Percentiles rank a stretch among this genome's conserved stretches.
phyloP scores from a whole-genome alignment of 2,329 filamentous ascomycete genomes.

The Stagonosporopsis chrysanthemi region DNA sequence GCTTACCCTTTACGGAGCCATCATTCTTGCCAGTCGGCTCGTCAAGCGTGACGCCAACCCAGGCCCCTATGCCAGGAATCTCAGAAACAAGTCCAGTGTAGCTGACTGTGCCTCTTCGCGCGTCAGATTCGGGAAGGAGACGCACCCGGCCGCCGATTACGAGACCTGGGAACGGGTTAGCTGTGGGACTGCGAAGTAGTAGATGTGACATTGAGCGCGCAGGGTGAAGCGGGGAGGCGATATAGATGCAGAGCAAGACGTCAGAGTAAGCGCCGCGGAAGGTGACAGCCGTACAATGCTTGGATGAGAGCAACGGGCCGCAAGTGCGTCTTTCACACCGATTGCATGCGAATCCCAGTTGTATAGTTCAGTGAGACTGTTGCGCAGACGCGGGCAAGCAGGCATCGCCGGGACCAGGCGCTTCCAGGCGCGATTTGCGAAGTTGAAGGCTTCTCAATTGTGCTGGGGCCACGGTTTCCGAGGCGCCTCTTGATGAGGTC shows the following conservation, averaged over 20 bases:
- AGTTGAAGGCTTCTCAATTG: constrained; percentile 9
- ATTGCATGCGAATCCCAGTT: constrained; percentile 23
- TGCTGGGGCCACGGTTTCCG: constrained; percentile 10
- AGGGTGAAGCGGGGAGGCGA: background rate
- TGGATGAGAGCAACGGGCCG: constrained; percentile 2
- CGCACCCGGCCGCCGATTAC: constrained; percentile 43
- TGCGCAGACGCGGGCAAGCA: constrained; percentile 27
- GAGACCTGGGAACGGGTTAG: constrained; percentile 34
- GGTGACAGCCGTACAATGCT: background rate
- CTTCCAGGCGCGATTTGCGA: background rate
- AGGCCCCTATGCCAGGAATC: constrained; percentile 70
- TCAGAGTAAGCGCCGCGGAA: background rate
- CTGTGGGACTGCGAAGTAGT: background rate
- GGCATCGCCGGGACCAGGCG: constrained; percentile 1
- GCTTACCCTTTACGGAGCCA: constrained; percentile 70
- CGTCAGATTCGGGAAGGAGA: constrained; percentile 68
- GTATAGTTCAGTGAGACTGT: constrained; percentile 24
- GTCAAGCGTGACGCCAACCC: constrained; percentile 77
- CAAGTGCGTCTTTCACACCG: constrained; percentile 25
- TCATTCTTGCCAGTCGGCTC: constrained; percentile 86
- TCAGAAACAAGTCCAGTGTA: constrained; percentile 79
- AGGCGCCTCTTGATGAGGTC: constrained; percentile 21
- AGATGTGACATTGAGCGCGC: constrained; percentile 1
- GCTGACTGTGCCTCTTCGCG: constrained; percentile 71
- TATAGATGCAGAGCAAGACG: background rate